Evolutionary conservation across 768 basidiomycete genomes (phyloP).

Genomic region (Butyriboletus loyo): DNA sequence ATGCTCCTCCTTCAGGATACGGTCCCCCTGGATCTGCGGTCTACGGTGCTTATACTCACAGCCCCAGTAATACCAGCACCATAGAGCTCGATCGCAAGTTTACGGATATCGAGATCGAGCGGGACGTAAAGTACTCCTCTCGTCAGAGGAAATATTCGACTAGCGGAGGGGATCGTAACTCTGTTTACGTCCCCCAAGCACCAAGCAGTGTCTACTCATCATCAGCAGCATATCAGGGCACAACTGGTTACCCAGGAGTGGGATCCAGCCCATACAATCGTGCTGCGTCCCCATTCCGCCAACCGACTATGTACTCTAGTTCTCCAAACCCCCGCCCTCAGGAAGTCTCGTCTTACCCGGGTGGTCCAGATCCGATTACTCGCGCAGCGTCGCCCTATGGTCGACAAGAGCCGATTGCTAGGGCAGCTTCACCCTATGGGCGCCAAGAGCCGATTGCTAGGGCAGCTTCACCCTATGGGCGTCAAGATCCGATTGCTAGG

Average conservation of each 20-base stretch:
- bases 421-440: slow-evolving; percentile 34
- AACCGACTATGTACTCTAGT: slow-evolving; percentile 27
- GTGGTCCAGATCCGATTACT: slow-evolving; percentile 33
- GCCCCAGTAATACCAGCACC: slow-evolving; percentile 16
- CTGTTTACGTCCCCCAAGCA: slow-evolving; percentile 16
- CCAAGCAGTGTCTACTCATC: slow-evolving; percentile 20
- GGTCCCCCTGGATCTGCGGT: slow-evolving; percentile 18
- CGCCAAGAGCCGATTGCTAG: slow-evolving; percentile 28
- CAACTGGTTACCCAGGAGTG: slow-evolving; percentile 30
- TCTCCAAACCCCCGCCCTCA: slow-evolving; percentile 52
- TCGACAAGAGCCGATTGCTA: slow-evolving; percentile 30
- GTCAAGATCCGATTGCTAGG: slow-evolving; percentile 28
- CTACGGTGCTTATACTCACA: slow-evolving; percentile 26
- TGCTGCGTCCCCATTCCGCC: slow-evolving; percentile 35
- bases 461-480: slow-evolving; percentile 33
- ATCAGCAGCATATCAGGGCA: slow-evolving; percentile 22
- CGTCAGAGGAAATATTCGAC: slow-evolving; percentile 48
- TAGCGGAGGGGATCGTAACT: slow-evolving; percentile 34
- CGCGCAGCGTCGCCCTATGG: slow-evolving; percentile 36
- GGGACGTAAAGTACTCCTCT: slow-evolving; percentile 28
- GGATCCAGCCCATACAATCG: slow-evolving; percentile 29
- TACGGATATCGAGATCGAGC: slow-evolving; percentile 30
- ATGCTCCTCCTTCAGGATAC: slow-evolving; percentile 30
- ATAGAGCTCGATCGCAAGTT: slow-evolving; percentile 41
- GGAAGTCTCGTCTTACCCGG: slow-evolving; percentile 42